These are phyloP conservation scores for Tolypocladium album DNA, from an alignment of 2,329 filamentous ascomycete species.

Conservation along the genomic window DNA sequence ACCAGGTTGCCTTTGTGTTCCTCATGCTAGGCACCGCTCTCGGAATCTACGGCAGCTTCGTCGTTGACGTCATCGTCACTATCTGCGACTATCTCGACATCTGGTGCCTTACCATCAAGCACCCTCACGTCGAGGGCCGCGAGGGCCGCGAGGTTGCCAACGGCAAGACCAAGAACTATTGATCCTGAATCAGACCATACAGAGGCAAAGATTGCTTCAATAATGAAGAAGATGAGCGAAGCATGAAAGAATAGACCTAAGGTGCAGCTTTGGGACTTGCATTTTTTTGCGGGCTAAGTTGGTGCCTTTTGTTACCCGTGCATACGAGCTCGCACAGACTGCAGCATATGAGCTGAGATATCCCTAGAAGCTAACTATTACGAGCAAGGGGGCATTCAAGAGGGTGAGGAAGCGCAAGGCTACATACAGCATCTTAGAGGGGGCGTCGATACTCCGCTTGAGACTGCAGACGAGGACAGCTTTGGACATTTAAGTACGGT, in stretches of 20 bases:
- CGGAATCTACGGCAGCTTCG: conserved; percentile 94
- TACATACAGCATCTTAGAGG: background rate
- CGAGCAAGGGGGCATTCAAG: background rate
- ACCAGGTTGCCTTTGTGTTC: conserved; percentile 88
- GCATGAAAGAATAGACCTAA: background rate
- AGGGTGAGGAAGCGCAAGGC: background rate
- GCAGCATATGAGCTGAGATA: background rate
- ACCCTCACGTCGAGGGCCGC: conserved; percentile 44
- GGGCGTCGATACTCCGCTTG: background rate
- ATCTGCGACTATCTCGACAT: conserved; percentile 98
- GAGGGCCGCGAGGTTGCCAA: conserved; percentile 12
- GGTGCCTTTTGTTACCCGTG: background rate
- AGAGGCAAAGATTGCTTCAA: background rate
- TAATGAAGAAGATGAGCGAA: background rate
- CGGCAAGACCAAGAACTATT: conserved; percentile 28
- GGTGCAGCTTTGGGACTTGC: background rate
- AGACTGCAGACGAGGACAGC: background rate
- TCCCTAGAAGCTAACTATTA: background rate
- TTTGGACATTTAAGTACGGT: background rate
- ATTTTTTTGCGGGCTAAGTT: no score
- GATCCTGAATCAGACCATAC: background rate
- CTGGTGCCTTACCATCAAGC: conserved; percentile 96
- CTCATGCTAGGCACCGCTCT: conserved; percentile 73
- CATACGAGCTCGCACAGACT: background rate
- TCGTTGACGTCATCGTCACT: conserved; percentile 91